Percentiles rank a stretch among this genome's conserved stretches.
Conservation (phyloP, 345 rosid genomes). For the Anacardium occidentale region DNA sequence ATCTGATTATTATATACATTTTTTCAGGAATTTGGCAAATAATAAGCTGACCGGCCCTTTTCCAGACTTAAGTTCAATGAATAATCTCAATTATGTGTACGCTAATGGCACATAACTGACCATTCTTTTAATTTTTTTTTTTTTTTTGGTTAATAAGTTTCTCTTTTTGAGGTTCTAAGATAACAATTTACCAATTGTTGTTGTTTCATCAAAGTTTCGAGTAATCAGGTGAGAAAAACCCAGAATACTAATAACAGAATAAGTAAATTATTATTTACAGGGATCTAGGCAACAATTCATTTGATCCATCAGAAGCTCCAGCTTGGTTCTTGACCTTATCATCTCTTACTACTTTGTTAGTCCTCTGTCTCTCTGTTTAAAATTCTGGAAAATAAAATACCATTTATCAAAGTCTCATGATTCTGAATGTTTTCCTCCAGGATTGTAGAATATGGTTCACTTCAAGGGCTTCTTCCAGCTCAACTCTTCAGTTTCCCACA, state of each 20-base stretch:
- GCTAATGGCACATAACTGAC: slow-evolving; percentile 9
- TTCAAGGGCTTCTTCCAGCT: slow-evolving; percentile 61
- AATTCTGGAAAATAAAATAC: background rate
- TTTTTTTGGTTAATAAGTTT: no score
- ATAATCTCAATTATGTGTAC: slow-evolving; percentile 72
- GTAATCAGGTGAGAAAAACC: no score
- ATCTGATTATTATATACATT: slow-evolving; percentile 2
- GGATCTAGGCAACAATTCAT: slow-evolving; percentile 85
- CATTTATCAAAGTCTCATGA: background rate
- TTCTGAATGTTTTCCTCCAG: slow-evolving; percentile 35
- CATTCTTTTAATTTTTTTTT: no score
- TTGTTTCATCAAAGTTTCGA: no score
- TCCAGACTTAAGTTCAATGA: slow-evolving; percentile 74
- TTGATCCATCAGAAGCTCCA: slow-evolving; percentile 67
- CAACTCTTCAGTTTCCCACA: slow-evolving; percentile 65
- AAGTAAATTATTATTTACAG: slow-evolving; percentile 31
- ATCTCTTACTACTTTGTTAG: slow-evolving; percentile 83
- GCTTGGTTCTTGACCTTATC: slow-evolving; percentile 82
- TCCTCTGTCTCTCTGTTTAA: slow-evolving; percentile 10
- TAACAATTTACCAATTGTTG: background rate
- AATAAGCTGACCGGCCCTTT: slow-evolving; percentile 70
- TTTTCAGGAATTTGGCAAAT: slow-evolving; percentile 77
- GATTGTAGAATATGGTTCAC: slow-evolving; percentile 72
- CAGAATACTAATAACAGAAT: no score
- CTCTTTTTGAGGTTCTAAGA: no score